phyloP scores from a whole-genome alignment of 2,329 filamentous ascomycete species.

The Colletotrichum theobromicola region DNA sequence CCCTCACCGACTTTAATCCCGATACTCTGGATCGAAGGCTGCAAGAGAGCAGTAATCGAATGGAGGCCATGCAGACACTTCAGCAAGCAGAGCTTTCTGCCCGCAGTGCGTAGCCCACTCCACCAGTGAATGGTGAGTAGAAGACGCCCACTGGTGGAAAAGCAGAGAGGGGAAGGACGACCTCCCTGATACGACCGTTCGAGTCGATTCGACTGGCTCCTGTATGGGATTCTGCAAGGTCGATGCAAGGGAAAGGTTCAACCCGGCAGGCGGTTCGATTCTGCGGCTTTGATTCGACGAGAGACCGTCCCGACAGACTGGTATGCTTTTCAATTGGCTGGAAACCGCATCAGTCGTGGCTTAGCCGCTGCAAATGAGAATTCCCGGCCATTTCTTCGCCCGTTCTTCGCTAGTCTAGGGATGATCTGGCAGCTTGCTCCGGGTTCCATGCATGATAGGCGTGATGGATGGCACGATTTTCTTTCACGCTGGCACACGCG shows the following conservation, averaged over 20 bases:
- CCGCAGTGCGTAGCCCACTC: background rate
- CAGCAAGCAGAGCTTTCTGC: background rate
- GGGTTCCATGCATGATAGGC: background rate
- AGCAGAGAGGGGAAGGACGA: background rate
- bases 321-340: slow-evolving; percentile 11
- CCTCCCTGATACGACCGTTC: background rate
- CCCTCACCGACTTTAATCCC: slow-evolving; percentile 19
- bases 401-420: background rate
- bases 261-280: slow-evolving; percentile 17
- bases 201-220: background rate
- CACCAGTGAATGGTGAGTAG: background rate
- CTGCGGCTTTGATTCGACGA: slow-evolving; percentile 13
- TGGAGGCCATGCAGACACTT: background rate
- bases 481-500: slow-evolving; percentile 2
- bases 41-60: background rate
- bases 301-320: slow-evolving; percentile 3
- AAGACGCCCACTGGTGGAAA: slow-evolving; percentile 18
- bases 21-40: slow-evolving; percentile 11
- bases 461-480: slow-evolving; percentile 16
- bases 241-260: slow-evolving; percentile 12
- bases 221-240: background rate
- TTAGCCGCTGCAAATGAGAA: slow-evolving; percentile 23
- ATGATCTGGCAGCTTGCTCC: slow-evolving; percentile 17
- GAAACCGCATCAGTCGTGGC: slow-evolving; percentile 9
- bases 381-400: slow-evolving; percentile 17